Evolutionary conservation across 495 filamentous ascomycete genomes (phyloP).

Genomic region (Aspergillus wentii): DNA sequence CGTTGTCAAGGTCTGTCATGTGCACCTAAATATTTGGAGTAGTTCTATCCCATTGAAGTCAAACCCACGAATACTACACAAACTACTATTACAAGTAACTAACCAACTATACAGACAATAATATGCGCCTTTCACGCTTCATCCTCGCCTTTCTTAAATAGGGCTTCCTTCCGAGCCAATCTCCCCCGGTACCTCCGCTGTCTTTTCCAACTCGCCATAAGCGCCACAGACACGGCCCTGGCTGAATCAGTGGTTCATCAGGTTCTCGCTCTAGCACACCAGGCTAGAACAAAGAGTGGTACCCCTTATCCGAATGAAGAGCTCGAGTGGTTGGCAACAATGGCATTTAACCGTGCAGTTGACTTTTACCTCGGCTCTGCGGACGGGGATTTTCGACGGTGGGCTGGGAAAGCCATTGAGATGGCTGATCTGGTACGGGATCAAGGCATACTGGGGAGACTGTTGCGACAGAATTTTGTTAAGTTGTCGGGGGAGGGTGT

Average conservation of each 20-base stretch:
- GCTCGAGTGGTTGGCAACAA: slow-evolving; percentile 70
- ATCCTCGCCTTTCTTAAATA: slow-evolving; percentile 6
- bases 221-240: slow-evolving; percentile 9
- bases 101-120: slow-evolving; percentile 9
- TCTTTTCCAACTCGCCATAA: slow-evolving; percentile 60
- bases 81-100: neutral
- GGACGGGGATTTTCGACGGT: slow-evolving; percentile 52
- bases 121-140: slow-evolving; percentile 11
- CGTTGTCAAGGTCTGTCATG: slow-evolving; percentile 27
- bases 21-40: too few species aligned
- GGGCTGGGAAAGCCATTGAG: slow-evolving; percentile 62
- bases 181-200: slow-evolving; percentile 69
- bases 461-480: slow-evolving; percentile 50
- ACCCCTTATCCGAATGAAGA: slow-evolving; percentile 60
- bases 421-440: slow-evolving; percentile 54
- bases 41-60: neutral
- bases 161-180: slow-evolving; percentile 19
- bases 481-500: too few species aligned
- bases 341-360: slow-evolving; percentile 70
- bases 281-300: slow-evolving; percentile 11
- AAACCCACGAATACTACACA: neutral
- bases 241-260: slow-evolving; percentile 40
- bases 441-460: slow-evolving; percentile 37
- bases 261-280: slow-evolving; percentile 43
- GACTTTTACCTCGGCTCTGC: slow-evolving; percentile 60